A percentile compares a stretch with the other conserved stretches of the same genome.
phyloP scores from a whole-genome alignment of 257 asterid species.

The Buddleja alternifolia region DNA sequence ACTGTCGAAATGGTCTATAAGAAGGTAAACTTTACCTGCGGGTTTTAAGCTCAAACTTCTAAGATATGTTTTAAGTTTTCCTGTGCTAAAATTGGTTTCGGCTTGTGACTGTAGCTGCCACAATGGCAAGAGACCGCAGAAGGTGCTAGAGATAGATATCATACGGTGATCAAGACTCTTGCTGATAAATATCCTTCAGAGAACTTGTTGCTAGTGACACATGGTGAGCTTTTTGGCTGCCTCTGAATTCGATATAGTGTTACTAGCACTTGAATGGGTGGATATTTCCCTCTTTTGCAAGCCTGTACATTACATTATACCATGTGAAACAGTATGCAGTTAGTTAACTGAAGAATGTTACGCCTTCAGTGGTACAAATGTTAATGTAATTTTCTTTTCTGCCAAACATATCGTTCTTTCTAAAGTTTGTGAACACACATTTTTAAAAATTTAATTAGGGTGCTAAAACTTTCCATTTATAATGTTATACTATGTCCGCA shows the following conservation, averaged over 20 bases:
- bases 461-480: too few species aligned
- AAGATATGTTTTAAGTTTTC: neutral
- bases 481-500: too few species aligned
- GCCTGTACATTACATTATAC: too few species aligned
- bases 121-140: conserved; percentile 66
- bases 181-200: conserved; percentile 83
- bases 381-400: too few species aligned
- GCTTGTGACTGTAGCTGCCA: conserved; percentile 57
- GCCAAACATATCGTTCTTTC: too few species aligned
- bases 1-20: conserved; percentile 47
- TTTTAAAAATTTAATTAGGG: too few species aligned
- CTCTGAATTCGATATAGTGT: too few species aligned
- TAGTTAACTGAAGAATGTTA: too few species aligned
- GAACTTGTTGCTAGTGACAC: conserved; percentile 85
- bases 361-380: too few species aligned
- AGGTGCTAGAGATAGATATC: conserved; percentile 67
- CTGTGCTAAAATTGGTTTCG: conserved; percentile 17
- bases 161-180: conserved; percentile 60
- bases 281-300: too few species aligned
- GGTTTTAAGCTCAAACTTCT: neutral
- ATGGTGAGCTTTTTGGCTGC: conserved; percentile 52
- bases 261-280: too few species aligned
- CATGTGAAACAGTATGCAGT: neutral
- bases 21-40: conserved; percentile 50
- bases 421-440: too few species aligned